Conservation (phyloP, 1,284 basidiomycete genomes). For the Boletellus deceptivus region DNA sequence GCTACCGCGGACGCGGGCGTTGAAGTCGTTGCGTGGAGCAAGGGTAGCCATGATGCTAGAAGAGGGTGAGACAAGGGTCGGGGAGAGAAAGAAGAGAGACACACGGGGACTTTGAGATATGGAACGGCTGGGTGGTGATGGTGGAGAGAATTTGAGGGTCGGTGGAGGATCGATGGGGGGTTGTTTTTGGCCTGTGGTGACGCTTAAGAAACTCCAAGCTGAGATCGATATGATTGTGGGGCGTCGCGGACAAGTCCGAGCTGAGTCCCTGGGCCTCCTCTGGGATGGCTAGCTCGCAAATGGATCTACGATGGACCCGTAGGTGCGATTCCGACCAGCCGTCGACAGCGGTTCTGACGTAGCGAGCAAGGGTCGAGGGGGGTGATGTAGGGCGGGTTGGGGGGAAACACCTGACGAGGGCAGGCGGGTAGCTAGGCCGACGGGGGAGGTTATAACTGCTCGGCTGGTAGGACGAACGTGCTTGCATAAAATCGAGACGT, state of each 20-base stretch:
- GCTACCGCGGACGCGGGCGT: conserved; percentile 62
- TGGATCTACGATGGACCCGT: conserved; percentile 14
- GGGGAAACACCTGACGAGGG: conserved; percentile 1
- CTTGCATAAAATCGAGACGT: conserved; percentile 28
- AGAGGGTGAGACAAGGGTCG: conserved; percentile 11
- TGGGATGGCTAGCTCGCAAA: conserved; percentile 34
- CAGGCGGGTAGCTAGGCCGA: conserved; percentile 15
- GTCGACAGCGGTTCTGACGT: conserved; percentile 2
- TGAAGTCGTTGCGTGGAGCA: conserved; percentile 61
- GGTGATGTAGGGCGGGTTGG: conserved; percentile 4
- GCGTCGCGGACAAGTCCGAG: conserved; percentile 35
- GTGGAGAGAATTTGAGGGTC: conserved; percentile 63
- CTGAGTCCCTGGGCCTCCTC: conserved; percentile 25
- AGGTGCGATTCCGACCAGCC: conserved; percentile 2
- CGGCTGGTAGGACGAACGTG: conserved; percentile 33
- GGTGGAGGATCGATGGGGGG: conserved; percentile 45
- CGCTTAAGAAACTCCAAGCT: conserved; percentile 43
- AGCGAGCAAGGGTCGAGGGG: conserved; percentile 25
- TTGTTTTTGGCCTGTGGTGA: conserved; percentile 55
- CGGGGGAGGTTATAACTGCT: conserved; percentile 17
- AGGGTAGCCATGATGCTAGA: conserved; percentile 52
- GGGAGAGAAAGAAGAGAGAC: conserved; percentile 18
- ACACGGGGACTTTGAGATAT: conserved; percentile 49
- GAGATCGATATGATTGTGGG: conserved; percentile 35
- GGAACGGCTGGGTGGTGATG: conserved; percentile 57